Evolutionary conservation across 805 yeast genomes (phyloP), one percentile per base, ranked within the genome.

Genomic region (Nakazawaea peltata): DNA sequence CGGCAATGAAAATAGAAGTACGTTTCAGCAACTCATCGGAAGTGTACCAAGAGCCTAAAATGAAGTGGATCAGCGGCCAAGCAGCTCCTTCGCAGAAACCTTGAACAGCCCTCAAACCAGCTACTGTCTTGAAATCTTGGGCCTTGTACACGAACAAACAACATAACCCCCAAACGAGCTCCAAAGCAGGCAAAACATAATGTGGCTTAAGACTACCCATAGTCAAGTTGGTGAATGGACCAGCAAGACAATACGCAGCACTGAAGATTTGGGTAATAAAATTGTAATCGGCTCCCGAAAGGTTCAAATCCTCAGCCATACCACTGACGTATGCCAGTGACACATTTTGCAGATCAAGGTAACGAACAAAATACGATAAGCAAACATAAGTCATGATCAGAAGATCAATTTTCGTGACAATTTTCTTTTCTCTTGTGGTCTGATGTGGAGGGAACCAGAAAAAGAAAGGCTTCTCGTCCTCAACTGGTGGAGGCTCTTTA

Each of bases 71-170:
- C 16, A 74, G 75, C 4, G 86, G 81, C 57, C 73, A 66, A 46
- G 65, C 71, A 12, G 80, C 74, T 3, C 83, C 74, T 51, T 84
- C 92, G 50, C 77, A 75, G 1, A 73, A 70, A 26, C 82, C 88
- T 39, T 81, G 64, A 27, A 81, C 63, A 46, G 81, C 81, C 33
- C 92, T 58, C 29, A 77, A 55, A 1, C 71, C 85, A 51, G 74
- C 71, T 26, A 83, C 56, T 24, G 72, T 73, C 2, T 59, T 55
- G 12, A 71, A 69, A 9, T 59, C 63, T 16, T 67, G 57, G 9
- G 73, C 74, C 43, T 63, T 65, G 47, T 66, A 77, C 30, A 72
- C 61, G 9, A 69, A 67, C 28, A 79, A 60, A 2, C 87, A 80
- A 37, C 80, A 66, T 36, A 79, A 57, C 1, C 84, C 71, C 88